Evolutionary conservation across 192 early-diverging fungal species (phyloP), one percentile per base, ranked within the genome.

Genomic region (Phycomyces nitens): DNA sequence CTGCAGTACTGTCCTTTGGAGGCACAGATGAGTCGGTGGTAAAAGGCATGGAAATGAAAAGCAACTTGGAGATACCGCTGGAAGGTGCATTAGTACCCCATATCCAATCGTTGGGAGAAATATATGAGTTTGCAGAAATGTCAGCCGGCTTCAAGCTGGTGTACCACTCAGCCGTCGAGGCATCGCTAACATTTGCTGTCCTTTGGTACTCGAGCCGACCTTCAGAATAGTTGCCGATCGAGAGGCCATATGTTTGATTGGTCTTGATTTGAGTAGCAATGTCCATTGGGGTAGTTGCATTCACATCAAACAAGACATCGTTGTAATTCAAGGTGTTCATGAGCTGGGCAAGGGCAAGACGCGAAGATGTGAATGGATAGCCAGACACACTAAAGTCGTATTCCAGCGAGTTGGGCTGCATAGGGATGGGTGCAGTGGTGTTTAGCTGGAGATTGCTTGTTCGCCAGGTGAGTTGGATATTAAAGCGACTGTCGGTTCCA

Each of bases 201-300:
- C 43, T 34, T 12, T 52, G 65, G 29, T 68, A 76, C 26, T 76
- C 74, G 11, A 71, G 24, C 9, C 74, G 65, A 24, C 74, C 74
- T 60, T 76, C 65, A 22, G 65, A 64, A 52, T 71, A 76, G 9
- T 63, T 23, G 39, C 74, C 74, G 27, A 76, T 56, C 4, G 65
- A 68, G 2, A 64, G 16, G 43, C 74, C 74, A 53, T 68, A 68
- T 3, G 74, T 76, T 0, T 23, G 6, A 42, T 76, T 76, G 4
- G 68, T 63, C 53, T 64, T 70, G 20, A 76, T 71, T 12, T 57
- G 50, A 11, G 65, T 41, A 7, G 65, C 64, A 14, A 58, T 38
- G 58, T 58, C 52, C 21, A 64, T 44, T 11, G 74, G 60, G 24
- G 68, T 70, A 21, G 74, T 70, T 5, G 20, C 50, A 50, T 76